Percentiles rank a stretch among this genome's conserved stretches.
These are phyloP conservation scores for Exophiala phaeomuriformis DNA, from an alignment of 2,329 filamentous ascomycete species.

Conservation along the genomic window DNA sequence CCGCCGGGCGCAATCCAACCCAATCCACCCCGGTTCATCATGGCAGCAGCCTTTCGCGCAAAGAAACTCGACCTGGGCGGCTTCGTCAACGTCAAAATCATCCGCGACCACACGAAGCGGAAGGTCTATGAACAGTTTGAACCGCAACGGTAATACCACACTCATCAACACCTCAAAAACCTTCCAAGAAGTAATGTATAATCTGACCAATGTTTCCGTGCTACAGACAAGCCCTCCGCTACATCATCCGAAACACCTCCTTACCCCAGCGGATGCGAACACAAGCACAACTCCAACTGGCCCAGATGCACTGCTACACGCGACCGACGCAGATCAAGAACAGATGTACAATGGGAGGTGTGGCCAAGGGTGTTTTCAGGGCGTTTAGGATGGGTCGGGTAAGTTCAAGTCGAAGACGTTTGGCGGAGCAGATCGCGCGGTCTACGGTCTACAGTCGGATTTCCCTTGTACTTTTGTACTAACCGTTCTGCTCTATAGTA, in stretches of 20 bases:
- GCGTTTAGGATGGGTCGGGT: constrained; percentile 91
- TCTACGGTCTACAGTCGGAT: too few relatives aligned
- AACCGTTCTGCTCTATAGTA: constrained; percentile 50
- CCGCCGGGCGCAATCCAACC: not conserved
- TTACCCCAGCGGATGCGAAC: constrained; percentile 75
- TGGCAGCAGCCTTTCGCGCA: constrained; percentile 54
- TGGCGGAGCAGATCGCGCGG: too few relatives aligned
- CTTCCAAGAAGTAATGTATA: not conserved
- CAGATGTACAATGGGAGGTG: constrained; percentile 86
- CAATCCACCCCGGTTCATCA: not conserved
- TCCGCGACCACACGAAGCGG: constrained; percentile 95
- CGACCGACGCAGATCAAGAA: constrained; percentile 89
- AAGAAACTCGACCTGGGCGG: constrained; percentile 86
- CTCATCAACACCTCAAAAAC: not conserved
- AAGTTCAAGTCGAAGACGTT: constrained; percentile 37
- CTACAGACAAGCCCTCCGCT: constrained; percentile 77
- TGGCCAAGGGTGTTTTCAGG: constrained; percentile 78
- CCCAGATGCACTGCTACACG: constrained; percentile 95
- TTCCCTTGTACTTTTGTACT: not conserved
- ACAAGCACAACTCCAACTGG: constrained; percentile 85
- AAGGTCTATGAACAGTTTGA: constrained; percentile 84
- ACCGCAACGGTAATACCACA: constrained; percentile 64
- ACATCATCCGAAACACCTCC: constrained; percentile 87
- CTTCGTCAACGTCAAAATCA: constrained; percentile 75
- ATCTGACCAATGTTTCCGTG: constrained; percentile 6